Percentiles rank a stretch among this genome's conserved stretches.
Evolutionary conservation across 2,329 filamentous ascomycete species (phyloP).

Genomic region (Xylariaceae sp.): DNA sequence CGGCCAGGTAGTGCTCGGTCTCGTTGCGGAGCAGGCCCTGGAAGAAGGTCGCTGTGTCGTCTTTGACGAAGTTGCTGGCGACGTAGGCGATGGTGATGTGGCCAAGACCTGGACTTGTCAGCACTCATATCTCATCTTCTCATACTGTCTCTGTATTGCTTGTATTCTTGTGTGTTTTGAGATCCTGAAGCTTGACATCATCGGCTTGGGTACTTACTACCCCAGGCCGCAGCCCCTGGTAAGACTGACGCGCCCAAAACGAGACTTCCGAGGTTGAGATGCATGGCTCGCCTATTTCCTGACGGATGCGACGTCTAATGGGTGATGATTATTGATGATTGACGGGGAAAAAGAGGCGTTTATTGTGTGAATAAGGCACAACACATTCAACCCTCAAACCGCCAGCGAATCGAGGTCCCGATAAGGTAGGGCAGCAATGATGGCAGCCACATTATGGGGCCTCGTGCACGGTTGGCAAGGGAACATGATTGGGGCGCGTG

Average conservation of each 20-base stretch:
- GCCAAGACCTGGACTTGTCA: conserved; percentile 48
- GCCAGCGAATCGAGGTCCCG: no score
- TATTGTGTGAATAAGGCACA: neutral
- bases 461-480: conserved; percentile 21
- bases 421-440: neutral
- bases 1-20: conserved; percentile 54
- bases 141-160: neutral
- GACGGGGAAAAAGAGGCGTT: neutral
- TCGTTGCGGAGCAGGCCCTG: conserved; percentile 52
- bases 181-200: neutral
- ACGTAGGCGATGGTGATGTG: conserved; percentile 62
- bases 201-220: conserved; percentile 33
- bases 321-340: neutral
- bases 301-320: no score
- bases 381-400: neutral
- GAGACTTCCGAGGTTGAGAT: conserved; percentile 24
- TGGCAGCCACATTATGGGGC: conserved; percentile 12
- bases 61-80: conserved; percentile 54
- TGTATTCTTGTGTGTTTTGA: neutral
- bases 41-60: conserved; percentile 51
- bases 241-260: conserved; percentile 30
- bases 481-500: conserved; percentile 21
- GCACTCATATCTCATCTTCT: neutral
- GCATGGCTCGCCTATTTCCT: conserved; percentile 28
- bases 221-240: conserved; percentile 37